phyloP scores from a whole-genome alignment of 2,329 filamentous ascomycete genomes.

The Hymenoscyphus infarciens region DNA sequence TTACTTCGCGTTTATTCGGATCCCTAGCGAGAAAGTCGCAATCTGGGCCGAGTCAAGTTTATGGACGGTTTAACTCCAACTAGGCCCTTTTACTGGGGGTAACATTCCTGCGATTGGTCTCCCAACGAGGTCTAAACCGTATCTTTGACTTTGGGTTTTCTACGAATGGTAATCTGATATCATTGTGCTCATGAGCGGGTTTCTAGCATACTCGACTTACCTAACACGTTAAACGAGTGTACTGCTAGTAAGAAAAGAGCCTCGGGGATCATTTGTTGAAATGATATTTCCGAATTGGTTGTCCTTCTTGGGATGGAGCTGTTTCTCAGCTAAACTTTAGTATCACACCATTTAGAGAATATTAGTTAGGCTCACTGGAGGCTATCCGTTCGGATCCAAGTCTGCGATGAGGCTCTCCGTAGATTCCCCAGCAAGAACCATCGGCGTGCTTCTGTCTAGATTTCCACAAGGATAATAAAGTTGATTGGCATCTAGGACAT shows the following conservation, averaged over 20 bases:
- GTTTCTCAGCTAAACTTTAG: background rate
- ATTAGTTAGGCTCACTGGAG: background rate
- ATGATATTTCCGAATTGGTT: no score
- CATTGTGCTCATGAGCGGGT: background rate
- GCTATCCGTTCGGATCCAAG: background rate
- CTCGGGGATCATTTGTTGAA: no score
- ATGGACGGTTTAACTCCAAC: no score
- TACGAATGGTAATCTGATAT: background rate
- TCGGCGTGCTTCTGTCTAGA: background rate
- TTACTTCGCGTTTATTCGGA: no score
- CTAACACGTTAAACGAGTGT: no score
- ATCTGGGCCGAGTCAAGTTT: no score
- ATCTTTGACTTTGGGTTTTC: background rate
- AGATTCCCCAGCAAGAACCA: background rate
- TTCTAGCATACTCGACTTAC: no score
- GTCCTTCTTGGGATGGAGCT: no score
- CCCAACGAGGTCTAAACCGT: background rate
- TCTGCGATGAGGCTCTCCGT: background rate
- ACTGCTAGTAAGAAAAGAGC: no score
- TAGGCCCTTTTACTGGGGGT: background rate
- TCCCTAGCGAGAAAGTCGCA: no score
- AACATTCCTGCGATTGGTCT: background rate
- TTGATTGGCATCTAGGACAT: background rate
- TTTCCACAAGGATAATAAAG: background rate
- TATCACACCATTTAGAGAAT: background rate